A percentile compares a stretch with the other conserved stretches of the same genome.
These are phyloP conservation scores for Auricularia sp. DNA, from an alignment of 768 basidiomycete species.

Conservation along the genomic window DNA sequence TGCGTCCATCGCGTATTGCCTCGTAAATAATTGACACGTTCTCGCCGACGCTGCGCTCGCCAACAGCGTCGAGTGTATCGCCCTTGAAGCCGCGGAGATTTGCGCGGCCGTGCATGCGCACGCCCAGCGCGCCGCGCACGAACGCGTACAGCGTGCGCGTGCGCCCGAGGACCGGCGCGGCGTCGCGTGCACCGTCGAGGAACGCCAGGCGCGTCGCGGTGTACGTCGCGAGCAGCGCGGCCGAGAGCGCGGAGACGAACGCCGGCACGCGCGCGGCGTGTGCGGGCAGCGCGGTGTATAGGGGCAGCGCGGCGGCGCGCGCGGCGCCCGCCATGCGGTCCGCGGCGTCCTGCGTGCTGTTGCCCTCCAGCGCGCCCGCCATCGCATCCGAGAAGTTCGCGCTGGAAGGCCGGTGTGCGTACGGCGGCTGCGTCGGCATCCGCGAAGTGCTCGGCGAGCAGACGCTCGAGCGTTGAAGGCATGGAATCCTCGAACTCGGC, in stretches of 20 bases:
- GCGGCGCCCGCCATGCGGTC: constrained; percentile 66
- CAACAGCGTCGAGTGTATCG: constrained; percentile 50
- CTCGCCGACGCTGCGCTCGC: constrained; percentile 60
- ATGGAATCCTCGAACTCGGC: constrained; percentile 47
- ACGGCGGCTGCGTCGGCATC: constrained; percentile 24
- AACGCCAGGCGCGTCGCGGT: constrained; percentile 39
- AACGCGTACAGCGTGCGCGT: constrained; percentile 71
- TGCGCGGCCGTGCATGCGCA: constrained; percentile 70
- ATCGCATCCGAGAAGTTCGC: constrained; percentile 34
- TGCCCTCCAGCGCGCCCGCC: constrained; percentile 45
- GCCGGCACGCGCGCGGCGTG: constrained; percentile 12
- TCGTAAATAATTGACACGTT: constrained; percentile 70
- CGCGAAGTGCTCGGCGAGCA: constrained; percentile 37
- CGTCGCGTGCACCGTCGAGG: constrained; percentile 50
- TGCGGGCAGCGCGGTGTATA: constrained; percentile 45
- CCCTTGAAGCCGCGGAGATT: constrained; percentile 33
- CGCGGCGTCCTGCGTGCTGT: constrained; percentile 59
- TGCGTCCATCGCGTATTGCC: constrained; percentile 62
- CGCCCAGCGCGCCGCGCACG: constrained; percentile 58
- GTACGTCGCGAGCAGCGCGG: constrained; percentile 7
- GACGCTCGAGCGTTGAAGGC: constrained; percentile 35
- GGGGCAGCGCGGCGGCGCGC: constrained; percentile 49
- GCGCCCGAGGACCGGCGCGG: constrained; percentile 52
- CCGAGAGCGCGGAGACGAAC: constrained; percentile 15
- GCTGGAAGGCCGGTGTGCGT: constrained; percentile 17